Base-by-base conservation (phyloP, 108 stramenopile species). In the Nannochloropsis salina region DNA sequence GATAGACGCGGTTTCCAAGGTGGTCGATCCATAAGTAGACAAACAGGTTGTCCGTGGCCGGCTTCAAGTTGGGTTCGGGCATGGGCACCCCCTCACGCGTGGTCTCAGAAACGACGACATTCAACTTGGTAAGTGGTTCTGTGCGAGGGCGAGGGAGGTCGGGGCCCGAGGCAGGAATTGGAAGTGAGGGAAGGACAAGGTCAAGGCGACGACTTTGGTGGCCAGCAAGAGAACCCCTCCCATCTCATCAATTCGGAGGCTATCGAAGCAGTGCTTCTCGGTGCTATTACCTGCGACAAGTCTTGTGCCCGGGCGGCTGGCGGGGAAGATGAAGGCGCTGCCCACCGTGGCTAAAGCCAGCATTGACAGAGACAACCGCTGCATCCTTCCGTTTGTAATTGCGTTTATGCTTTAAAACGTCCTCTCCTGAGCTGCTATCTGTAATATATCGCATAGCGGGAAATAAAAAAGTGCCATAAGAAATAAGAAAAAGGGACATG, bases 261-360 rank as follows among this genome's bases (percentile, higher is more conserved):
- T 31, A 31, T 31, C 31, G 31, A 31, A 31, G 31, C 0, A 31
- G 31, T 31, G 31, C 31, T 31, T 31, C 31, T 31, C 31, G 31
- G 31, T 31, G 31, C 31, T 31, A 31, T 15, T 74, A 74, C 61
- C 61, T 74, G 61, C 61, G 61, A 74, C 61, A 1, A 74, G 15
- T 74, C 61, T 74, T 15, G 20, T 74, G 8, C 61, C 61, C 2
- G n/a, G 20, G 20, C 61, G 61, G 61, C 61, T 74, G 3, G 5
- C 61, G 8, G 61, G 61, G 61, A 74, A 74, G 61, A 74, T n/a
- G 8, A 74, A 74, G 61, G 61, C 61, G n/a, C 61, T 74, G 61
- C 61, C n/a, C 20, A 74, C 15, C 61, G 61, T 74, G 61, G 61
- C 61, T n/a, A n/a, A 74, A n/a, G 61, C 61, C 61, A 74, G 61